These are phyloP conservation scores for Torulaspora gathmanii DNA, from an alignment of 805 yeast genomes.

Conservation along the genomic window DNA sequence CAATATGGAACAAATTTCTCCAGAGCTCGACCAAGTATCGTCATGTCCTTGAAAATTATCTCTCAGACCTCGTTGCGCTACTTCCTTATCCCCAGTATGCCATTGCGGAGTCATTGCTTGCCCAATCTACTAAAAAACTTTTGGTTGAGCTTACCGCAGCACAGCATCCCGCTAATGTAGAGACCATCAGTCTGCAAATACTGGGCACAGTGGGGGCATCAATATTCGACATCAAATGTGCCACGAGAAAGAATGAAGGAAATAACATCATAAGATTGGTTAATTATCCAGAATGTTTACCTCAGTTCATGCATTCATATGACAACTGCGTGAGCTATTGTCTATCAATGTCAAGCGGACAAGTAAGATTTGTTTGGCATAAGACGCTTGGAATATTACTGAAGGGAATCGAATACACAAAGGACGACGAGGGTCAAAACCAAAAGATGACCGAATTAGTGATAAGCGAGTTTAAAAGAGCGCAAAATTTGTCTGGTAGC, in stretches of 20 bases:
- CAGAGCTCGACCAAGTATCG: slow-evolving; percentile 33
- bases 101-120: slow-evolving; percentile 48
- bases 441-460: not conserved
- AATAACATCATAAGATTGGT: slow-evolving; percentile 23
- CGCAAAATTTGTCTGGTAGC: not conserved
- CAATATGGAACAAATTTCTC: slow-evolving; percentile 21
- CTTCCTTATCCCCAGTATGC: slow-evolving; percentile 59
- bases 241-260: slow-evolving; percentile 15
- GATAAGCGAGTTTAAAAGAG: slow-evolving; percentile 4
- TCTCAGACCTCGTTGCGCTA: slow-evolving; percentile 52
- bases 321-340: slow-evolving; percentile 14
- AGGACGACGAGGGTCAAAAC: slow-evolving; percentile 11
- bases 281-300: slow-evolving; percentile 25
- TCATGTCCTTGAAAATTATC: slow-evolving; percentile 46
- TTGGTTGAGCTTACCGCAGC: slow-evolving; percentile 38
- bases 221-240: slow-evolving; percentile 35
- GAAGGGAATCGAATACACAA: slow-evolving; percentile 15
- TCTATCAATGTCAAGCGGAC: not conserved
- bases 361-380: slow-evolving; percentile 20
- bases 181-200: slow-evolving; percentile 52
- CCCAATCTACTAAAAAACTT: slow-evolving; percentile 43
- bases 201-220: slow-evolving; percentile 57
- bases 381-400: slow-evolving; percentile 13
- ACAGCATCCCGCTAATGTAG: slow-evolving; percentile 41
- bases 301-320: slow-evolving; percentile 16